A percentile compares a stretch with the other conserved stretches of the same genome.
Evolutionary conservation across 2,329 filamentous ascomycete genomes (phyloP).

Genomic region (Aspergillus floridensis): DNA sequence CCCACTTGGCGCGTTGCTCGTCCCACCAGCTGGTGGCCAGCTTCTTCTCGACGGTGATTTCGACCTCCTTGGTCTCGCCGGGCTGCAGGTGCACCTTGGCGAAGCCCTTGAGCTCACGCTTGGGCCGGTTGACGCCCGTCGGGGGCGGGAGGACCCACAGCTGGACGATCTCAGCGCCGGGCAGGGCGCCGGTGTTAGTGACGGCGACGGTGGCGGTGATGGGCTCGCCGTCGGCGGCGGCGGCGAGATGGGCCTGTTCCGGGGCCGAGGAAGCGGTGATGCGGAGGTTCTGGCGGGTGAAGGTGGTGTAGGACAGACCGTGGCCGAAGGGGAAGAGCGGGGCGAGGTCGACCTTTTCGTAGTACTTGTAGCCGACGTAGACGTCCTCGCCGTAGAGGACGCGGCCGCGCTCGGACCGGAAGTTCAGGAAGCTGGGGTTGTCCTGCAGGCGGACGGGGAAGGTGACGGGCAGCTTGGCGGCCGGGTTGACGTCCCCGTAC

Average conservation of each 20-base stretch:
- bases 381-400: constrained; percentile 77
- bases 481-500: constrained; percentile 71
- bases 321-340: constrained; percentile 77
- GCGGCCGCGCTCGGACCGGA: constrained; percentile 65
- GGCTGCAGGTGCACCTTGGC: constrained; percentile 61
- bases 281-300: constrained; percentile 53
- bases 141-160: constrained; percentile 50
- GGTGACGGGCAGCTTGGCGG: constrained; percentile 69
- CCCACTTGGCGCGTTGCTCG: constrained; percentile 64
- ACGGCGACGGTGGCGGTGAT: constrained; percentile 49
- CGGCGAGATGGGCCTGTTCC: constrained; percentile 34
- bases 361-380: constrained; percentile 78
- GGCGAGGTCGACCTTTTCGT: constrained; percentile 65
- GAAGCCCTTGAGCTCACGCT: constrained; percentile 66
- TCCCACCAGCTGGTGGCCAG: constrained; percentile 69
- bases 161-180: constrained; percentile 56
- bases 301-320: constrained; percentile 74
- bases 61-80: constrained; percentile 57
- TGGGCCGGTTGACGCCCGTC: constrained; percentile 53
- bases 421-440: constrained; percentile 75
- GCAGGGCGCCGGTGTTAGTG: constrained; percentile 54
- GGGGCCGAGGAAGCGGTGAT: constrained; percentile 21
- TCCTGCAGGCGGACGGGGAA: constrained; percentile 68
- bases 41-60: constrained; percentile 59
- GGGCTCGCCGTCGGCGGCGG: constrained; percentile 45